Conservation (phyloP, 352 stramenopile genomes). For the Plasmopara viticola region DNA sequence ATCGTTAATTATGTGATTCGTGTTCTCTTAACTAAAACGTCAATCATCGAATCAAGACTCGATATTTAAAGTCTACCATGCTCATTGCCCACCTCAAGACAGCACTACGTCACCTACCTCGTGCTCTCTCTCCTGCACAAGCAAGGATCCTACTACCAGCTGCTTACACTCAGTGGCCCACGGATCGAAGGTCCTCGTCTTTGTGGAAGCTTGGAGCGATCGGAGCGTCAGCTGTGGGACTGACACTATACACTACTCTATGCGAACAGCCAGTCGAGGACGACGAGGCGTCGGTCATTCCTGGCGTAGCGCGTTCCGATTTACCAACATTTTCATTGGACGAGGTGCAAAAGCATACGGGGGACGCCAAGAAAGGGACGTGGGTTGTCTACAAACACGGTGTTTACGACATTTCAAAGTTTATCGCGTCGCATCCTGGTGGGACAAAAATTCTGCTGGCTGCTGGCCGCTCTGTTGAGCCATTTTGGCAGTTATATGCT, state of each 20-base stretch:
- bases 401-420: constrained; percentile 97
- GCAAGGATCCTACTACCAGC: constrained; percentile 5
- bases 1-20: too few species aligned
- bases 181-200: not conserved
- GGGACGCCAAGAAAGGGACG: constrained; percentile 61
- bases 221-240: constrained; percentile 7
- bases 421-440: constrained; percentile 92
- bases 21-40: too few species aligned
- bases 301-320: constrained; percentile 29
- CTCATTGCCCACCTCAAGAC: constrained; percentile 8
- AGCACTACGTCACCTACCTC: constrained; percentile 7
- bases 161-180: not conserved
- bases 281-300: constrained; percentile 4
- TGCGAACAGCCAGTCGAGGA: constrained; percentile 22
- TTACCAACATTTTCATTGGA: constrained; percentile 65
- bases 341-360: constrained; percentile 68
- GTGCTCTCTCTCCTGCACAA: not conserved
- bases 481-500: constrained; percentile 95
- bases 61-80: constrained; percentile 5
- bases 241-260: constrained; percentile 9
- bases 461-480: constrained; percentile 80
- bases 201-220: constrained; percentile 5
- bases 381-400: constrained; percentile 92
- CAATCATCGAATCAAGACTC: not conserved
- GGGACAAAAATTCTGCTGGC: constrained; percentile 87